Evolutionary conservation across 352 stramenopile species (phyloP), one percentile per base, ranked within the genome.

Genomic region (Saprolegnia parasitica): DNA sequence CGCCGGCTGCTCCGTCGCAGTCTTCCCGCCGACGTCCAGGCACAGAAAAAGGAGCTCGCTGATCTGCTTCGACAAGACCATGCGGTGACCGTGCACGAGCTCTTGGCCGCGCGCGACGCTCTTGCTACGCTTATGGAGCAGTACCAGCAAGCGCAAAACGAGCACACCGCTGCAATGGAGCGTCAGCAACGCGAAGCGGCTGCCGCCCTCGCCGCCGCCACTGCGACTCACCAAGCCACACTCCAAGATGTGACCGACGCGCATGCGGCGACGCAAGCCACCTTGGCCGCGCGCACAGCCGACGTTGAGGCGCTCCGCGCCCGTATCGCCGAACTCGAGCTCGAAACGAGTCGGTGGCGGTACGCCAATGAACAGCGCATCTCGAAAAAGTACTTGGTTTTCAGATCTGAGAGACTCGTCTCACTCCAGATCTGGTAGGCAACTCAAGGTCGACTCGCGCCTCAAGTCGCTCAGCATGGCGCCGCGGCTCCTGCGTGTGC

Each of bases 401-500:
- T 35, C 29, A 2, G 29, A 35, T 35, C 5, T 5, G 2, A 35
- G 29, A 5, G 2, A 6, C 29, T 35, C 29, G 29, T 35, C 29
- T 35, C 29, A 35, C 29, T 35, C 29, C 29, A 35, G 2, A 2
- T 35, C 5, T 2, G 5, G 9, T 11, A 40, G 35, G 15, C 56
- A 64, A 49, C 35, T 50, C 56, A 39, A 64, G 56, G 23, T 64
- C 35, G 35, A 64, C 15, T 16, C 11, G 24, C 24, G 46, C 11
- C 32, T 66, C 58, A 46, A 66, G 24, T 54, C 26, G 46, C 45
- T 18, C 5, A 46, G 21, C 61, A 56, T 24, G 10, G 35, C 46
- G 15, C 24, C 52, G n/a, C 47, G 63, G 11, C 32, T 63, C 6
- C 8, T 70, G n/a, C 63, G 63, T 23, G 26, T 70, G 11, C 63